Percentiles rank a stretch among this genome's conserved stretches.
Evolutionary conservation across 148 eudicot genomes (phyloP).

Genomic region (Hydrangea macrophylla): DNA sequence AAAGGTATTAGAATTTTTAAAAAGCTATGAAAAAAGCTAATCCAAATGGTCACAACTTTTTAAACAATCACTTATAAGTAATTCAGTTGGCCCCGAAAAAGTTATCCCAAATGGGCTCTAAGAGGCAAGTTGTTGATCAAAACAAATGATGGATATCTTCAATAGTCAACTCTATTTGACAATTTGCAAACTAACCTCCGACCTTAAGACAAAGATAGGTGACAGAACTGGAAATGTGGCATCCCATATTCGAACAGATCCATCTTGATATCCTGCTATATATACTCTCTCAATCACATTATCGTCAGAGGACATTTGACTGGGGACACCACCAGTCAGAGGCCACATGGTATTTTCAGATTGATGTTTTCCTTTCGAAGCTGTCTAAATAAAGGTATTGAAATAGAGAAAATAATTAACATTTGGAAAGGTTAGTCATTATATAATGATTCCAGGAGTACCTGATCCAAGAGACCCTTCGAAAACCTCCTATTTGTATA

Average conservation of each 20-base stretch:
- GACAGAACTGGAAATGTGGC: slow-evolving; percentile 78
- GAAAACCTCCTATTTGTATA: slow-evolving; percentile 30
- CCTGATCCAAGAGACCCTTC: slow-evolving; percentile 47
- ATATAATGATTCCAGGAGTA: slow-evolving; percentile 24
- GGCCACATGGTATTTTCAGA: slow-evolving; percentile 62
- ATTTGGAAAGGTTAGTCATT: no score
- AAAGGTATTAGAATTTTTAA: no score
- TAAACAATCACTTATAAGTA: no score
- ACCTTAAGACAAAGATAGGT: slow-evolving; percentile 41
- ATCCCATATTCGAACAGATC: slow-evolving; percentile 78
- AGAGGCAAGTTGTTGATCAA: neutral
- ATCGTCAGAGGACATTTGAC: slow-evolving; percentile 46
- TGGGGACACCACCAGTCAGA: slow-evolving; percentile 78
- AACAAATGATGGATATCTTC: neutral
- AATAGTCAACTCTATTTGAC: neutral
- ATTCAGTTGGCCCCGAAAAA: no score
- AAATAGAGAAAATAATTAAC: no score
- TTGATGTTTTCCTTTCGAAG: slow-evolving; percentile 36
- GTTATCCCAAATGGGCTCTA: no score
- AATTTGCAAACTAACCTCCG: slow-evolving; percentile 51
- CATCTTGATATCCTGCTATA: slow-evolving; percentile 94
- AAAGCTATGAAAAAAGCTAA: no score
- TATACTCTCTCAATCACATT: slow-evolving; percentile 54
- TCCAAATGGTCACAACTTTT: no score
- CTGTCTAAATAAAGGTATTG: slow-evolving; percentile 38